phyloP scores from a whole-genome alignment of 345 rosid genomes.

The Draba incana region DNA sequence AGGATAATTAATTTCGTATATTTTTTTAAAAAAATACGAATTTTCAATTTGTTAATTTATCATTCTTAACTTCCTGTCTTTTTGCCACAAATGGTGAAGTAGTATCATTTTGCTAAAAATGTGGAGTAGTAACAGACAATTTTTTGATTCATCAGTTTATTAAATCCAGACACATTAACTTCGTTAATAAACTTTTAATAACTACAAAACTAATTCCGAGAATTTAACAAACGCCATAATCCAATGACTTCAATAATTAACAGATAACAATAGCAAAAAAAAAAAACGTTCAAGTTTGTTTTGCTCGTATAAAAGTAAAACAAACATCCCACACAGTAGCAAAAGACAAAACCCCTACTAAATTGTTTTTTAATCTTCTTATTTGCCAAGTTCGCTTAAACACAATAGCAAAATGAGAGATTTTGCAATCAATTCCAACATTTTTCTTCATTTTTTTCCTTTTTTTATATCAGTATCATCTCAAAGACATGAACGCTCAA shows the following conservation, averaged over 20 bases:
- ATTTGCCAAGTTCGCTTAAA: no score
- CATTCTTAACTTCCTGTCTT: neutral
- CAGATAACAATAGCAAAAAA: neutral
- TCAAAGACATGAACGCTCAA: no score
- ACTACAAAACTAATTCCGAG: slow-evolving; percentile 13
- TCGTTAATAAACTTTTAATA: neutral
- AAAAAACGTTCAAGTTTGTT: neutral
- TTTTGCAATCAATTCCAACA: no score
- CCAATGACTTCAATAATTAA: neutral
- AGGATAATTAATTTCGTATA: no score
- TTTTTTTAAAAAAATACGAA: no score
- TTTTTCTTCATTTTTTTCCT: no score
- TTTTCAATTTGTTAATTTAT: no score
- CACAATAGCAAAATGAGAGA: no score
- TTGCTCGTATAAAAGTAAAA: slow-evolving; percentile 12
- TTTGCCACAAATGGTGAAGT: slow-evolving; percentile 3
- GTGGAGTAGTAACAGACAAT: neutral
- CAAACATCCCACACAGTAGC: neutral
- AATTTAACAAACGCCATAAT: slow-evolving; percentile 8
- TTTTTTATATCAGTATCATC: no score
- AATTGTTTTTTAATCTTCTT: neutral
- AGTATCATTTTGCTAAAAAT: neutral
- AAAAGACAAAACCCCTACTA: neutral
- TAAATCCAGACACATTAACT: neutral
- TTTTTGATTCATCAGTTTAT: no score